Base-by-base conservation (phyloP, 306 rosid species). In the Medicago ruthenica region DNA sequence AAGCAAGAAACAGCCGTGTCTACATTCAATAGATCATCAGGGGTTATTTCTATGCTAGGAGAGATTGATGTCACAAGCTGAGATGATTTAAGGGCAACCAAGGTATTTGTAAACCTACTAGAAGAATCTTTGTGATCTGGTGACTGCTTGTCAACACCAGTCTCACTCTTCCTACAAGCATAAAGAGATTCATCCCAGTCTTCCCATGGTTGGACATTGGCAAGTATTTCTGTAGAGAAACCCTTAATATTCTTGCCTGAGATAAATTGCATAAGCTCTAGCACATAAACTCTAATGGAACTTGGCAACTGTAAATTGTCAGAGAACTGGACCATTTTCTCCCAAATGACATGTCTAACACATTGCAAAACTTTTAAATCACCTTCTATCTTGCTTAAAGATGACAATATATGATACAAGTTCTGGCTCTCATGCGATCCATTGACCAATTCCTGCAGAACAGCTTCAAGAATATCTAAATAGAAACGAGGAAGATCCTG, bases 211-310 rank as follows among this genome's bases (percentile, higher is more conserved):
- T 60, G 69, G 67, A 95, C 80, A 73, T 81, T 90, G 75, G 86
- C 86, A 53, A 88, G 86, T 67, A 89, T 80, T 79, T 84, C 92
- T 11, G 91, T 51, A 65, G 97, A 87, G 80, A 90, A 85, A 85
- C 97, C 97, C 88, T 87, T 92, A 67, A 85, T 77, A 76, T 27
- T 85, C 83, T 81, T 84, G 61, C 97, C 93, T 2, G 97, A 76
- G 80, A 95, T 91, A 79, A 85, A 95, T 82, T 95, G 96, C 97
- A 95, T 88, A 66, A 95, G 93, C 89, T 95, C 99, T 57, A 95
- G 75, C 40, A 84, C 86, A 83, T 80, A 90, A 81, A 92, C 99
- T 77, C 99, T 84, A 79, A 87, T 75, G 17, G 99, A 90, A 60
- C 98, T 87, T 6, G 93, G 97, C 62, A 96, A 71, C 87, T 88